These are phyloP conservation scores for Poterioochromonas sp. DNA, from an alignment of 352 stramenopile genomes.

Conservation along the genomic window DNA sequence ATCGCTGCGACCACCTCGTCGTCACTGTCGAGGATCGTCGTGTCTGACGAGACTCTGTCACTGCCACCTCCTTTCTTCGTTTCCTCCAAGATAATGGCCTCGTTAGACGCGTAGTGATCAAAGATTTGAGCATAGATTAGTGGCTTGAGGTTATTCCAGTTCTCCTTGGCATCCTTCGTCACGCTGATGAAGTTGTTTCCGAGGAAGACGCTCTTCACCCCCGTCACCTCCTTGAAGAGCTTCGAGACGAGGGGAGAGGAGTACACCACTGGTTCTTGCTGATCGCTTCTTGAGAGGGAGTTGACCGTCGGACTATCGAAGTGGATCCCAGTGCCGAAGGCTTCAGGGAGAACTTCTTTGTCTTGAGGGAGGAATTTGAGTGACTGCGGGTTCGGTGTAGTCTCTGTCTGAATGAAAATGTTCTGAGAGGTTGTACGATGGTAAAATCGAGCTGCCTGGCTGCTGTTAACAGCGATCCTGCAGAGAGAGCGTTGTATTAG, in stretches of 20 bases:
- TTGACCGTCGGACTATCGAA: too few species aligned
- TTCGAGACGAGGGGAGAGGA: constrained; percentile 85
- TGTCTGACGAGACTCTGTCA: constrained; percentile 54
- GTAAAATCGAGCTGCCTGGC: too few species aligned
- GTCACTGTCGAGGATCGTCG: constrained; percentile 86
- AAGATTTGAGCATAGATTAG: constrained; percentile 5
- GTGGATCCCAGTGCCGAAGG: constrained; percentile 44
- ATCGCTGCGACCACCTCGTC: constrained; percentile 98
- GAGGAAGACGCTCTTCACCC: constrained; percentile 91
- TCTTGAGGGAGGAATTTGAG: constrained; percentile 95
- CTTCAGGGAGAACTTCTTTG: constrained; percentile 71
- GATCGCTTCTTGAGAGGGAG: constrained; percentile 32
- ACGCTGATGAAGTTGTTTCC: constrained; percentile 95
- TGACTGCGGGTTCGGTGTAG: constrained; percentile 92
- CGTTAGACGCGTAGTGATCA: constrained; percentile 54
- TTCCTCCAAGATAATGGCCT: constrained; percentile 86
- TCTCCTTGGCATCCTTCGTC: constrained; percentile 83
- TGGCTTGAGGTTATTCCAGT: constrained; percentile 57
- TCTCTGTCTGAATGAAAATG: constrained; percentile 81
- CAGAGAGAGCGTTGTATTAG: too few species aligned
- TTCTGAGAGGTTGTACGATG: too few species aligned
- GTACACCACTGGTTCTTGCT: constrained; percentile 56
- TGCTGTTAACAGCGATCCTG: too few species aligned
- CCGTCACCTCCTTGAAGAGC: constrained; percentile 90
- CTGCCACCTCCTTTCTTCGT: constrained; percentile 79